Evolutionary conservation across 2,329 filamentous ascomycete genomes (phyloP).

Genomic region (Pezicula radicicola): DNA sequence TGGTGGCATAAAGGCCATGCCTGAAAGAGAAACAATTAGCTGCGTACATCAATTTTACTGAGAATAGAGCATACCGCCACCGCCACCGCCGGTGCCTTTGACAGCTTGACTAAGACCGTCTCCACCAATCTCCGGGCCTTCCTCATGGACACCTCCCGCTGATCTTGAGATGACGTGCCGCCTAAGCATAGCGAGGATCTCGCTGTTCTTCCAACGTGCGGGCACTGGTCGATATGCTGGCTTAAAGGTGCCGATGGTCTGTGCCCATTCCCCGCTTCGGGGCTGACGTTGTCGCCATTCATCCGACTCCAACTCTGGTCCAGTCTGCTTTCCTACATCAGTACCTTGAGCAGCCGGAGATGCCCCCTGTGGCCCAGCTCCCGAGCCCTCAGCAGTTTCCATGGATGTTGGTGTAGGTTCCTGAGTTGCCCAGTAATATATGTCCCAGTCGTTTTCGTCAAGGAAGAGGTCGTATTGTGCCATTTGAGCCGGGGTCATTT

Average conservation of each 20-base stretch:
- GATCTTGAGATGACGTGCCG: conserved; percentile 74
- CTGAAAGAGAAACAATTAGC: conserved; percentile 12
- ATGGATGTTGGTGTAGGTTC: conserved; percentile 60
- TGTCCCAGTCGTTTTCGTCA: conserved; percentile 99
- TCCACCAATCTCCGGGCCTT: conserved; percentile 12
- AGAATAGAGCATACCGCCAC: conserved; percentile 22
- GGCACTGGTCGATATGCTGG: conserved; percentile 92
- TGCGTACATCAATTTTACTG: background rate
- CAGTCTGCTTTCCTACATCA: conserved; percentile 23
- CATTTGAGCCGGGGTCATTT: conserved; percentile 72
- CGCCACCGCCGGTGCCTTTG: conserved; percentile 20
- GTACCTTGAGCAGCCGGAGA: conserved; percentile 23
- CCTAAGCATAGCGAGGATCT: conserved; percentile 73
- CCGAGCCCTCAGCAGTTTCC: conserved; percentile 51
- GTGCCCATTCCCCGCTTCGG: conserved; percentile 82
- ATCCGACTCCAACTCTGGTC: conserved; percentile 22
- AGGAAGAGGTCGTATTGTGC: conserved; percentile 87
- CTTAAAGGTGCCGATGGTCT: conserved; percentile 92
- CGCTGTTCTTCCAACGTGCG: conserved; percentile 76
- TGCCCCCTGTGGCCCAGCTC: conserved; percentile 31
- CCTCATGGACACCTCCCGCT: conserved; percentile 47
- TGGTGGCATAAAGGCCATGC: conserved; percentile 33
- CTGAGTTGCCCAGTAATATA: conserved; percentile 99
- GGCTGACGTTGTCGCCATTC: conserved; percentile 31
- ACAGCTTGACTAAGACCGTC: conserved; percentile 15